These are phyloP conservation scores for Onygena corvina DNA, from an alignment of 2,329 filamentous ascomycete genomes.

Conservation along the genomic window DNA sequence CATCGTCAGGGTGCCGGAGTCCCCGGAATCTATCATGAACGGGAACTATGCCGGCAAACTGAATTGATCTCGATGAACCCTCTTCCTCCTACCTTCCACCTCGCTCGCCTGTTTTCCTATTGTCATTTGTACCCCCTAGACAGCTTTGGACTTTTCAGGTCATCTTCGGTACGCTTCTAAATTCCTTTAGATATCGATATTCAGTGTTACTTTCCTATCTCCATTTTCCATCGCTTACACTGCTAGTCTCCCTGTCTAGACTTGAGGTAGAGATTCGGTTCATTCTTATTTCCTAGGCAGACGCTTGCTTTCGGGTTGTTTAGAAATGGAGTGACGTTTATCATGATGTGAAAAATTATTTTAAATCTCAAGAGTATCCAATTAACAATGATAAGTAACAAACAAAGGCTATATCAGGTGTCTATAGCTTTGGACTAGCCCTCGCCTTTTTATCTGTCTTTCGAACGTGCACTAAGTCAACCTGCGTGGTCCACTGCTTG, in stretches of 20 bases:
- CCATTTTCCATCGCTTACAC: no score
- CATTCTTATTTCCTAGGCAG: no score
- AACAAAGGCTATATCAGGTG: no score
- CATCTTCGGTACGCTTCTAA: not conserved
- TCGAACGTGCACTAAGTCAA: not conserved
- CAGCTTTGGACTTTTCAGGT: not conserved
- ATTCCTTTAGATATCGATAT: not conserved
- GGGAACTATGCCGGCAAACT: slow-evolving; percentile 9
- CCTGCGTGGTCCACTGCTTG: slow-evolving; percentile 38
- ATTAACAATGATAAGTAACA: no score
- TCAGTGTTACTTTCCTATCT: not conserved
- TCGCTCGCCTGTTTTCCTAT: no score
- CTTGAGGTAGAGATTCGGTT: no score
- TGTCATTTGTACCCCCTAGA: not conserved
- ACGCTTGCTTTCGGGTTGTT: no score
- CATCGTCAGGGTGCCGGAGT: slow-evolving; percentile 30
- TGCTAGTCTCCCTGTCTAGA: no score
- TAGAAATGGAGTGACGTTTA: no score
- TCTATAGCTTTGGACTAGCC: slow-evolving; percentile 22
- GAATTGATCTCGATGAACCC: not conserved
- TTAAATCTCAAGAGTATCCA: no score
- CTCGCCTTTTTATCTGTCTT: not conserved
- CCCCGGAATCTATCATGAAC: slow-evolving; percentile 8
- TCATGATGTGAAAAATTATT: no score
- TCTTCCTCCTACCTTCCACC: not conserved